Conservation (phyloP, 164 flowering plant species). For the Vitis amurensis region DNA sequence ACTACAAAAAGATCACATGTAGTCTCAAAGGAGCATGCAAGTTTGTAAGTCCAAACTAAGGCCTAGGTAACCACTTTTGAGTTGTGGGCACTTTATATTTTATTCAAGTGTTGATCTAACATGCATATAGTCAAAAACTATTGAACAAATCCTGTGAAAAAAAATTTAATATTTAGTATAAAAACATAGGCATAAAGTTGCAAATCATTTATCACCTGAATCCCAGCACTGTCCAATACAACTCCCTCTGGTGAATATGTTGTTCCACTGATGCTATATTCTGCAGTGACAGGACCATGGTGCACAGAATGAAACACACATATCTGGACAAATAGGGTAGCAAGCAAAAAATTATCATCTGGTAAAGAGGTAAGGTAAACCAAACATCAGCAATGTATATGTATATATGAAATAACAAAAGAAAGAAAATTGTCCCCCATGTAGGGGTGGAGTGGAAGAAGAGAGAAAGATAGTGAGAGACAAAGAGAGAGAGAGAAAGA, state of each 20-base stretch:
- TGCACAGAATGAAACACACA: slow-evolving; percentile 69
- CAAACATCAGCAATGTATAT: too few species aligned
- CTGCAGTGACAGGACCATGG: slow-evolving; percentile 54
- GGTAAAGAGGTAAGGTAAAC: too few species aligned
- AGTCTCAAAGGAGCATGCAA: too few species aligned
- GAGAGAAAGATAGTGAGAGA: too few species aligned
- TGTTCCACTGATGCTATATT: slow-evolving; percentile 82
- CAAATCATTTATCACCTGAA: slow-evolving; percentile 48
- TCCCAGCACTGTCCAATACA: slow-evolving; percentile 60
- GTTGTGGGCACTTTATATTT: too few species aligned
- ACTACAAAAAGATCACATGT: too few species aligned
- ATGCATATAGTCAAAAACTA: neutral
- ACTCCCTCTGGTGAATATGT: slow-evolving; percentile 93
- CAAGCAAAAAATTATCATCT: too few species aligned
- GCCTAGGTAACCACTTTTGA: too few species aligned
- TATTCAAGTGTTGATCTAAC: too few species aligned
- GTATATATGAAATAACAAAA: neutral
- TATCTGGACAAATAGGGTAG: slow-evolving; percentile 44
- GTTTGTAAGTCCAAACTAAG: too few species aligned
- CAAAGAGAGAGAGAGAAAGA: neutral
- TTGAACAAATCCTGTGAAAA: neutral
- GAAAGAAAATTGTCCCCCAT: neutral
- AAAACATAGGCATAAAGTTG: neutral
- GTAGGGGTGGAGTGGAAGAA: too few species aligned
- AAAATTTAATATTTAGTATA: neutral